These are phyloP conservation scores for Melaleuca alternifolia DNA, from an alignment of 345 rosid species.

Conservation along the genomic window DNA sequence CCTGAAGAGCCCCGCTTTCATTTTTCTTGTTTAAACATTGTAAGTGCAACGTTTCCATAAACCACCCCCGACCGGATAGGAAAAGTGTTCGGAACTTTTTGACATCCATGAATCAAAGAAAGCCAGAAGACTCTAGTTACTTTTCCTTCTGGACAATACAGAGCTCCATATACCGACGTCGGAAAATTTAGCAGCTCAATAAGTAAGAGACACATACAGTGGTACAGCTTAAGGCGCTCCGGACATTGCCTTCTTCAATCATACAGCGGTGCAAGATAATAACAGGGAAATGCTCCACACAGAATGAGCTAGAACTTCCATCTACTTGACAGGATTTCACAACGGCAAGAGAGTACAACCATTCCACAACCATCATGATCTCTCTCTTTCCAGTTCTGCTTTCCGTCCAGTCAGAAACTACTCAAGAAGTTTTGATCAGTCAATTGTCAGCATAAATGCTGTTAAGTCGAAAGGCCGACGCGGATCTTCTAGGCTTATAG, in stretches of 20 bases:
- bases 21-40: background rate
- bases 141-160: background rate
- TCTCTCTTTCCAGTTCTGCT: background rate
- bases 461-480: background rate
- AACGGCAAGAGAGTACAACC: background rate
- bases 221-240: background rate
- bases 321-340: background rate
- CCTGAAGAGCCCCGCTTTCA: background rate
- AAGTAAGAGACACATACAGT: background rate
- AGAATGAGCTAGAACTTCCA: background rate
- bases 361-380: background rate
- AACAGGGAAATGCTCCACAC: background rate
- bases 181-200: background rate
- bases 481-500: conserved; percentile 4
- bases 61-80: background rate
- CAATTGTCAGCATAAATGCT: background rate
- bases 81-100: background rate
- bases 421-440: background rate
- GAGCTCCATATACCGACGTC: background rate
- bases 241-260: background rate
- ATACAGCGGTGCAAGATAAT: background rate
- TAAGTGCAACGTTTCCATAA: background rate
- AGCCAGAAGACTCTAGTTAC: background rate
- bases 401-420: background rate
- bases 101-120: background rate